Conservation (phyloP, 2,329 filamentous ascomycete genomes). For the Zopfia rhizophila region DNA sequence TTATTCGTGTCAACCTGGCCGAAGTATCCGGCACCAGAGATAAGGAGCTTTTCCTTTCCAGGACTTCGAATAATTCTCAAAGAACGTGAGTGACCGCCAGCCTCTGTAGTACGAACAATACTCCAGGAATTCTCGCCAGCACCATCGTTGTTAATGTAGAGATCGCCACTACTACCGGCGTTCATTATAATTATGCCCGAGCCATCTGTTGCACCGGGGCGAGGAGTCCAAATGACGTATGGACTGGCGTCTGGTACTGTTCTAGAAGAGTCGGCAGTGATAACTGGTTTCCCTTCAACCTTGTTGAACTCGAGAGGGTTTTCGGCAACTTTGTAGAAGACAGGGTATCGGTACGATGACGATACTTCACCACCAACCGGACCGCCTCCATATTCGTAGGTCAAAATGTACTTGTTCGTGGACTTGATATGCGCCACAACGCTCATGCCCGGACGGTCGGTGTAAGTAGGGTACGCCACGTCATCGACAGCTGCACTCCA, state of each 20-base stretch:
- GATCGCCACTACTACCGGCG: no score
- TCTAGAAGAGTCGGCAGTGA: constrained; percentile 3
- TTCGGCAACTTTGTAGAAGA: constrained; percentile 8
- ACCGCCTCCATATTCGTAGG: constrained; percentile 10
- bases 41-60: no score
- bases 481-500: constrained; percentile 11
- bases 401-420: constrained; percentile 10
- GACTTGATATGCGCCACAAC: constrained; percentile 21
- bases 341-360: no score
- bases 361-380: background rate
- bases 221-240: constrained; percentile 19
- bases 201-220: background rate
- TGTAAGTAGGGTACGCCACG: constrained; percentile 10
- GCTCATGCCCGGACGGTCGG: constrained; percentile 16
- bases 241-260: background rate
- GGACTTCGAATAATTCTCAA: no score
- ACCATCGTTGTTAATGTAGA: no score
- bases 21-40: no score
- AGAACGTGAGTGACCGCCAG: no score
- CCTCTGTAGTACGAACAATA: no score
- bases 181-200: constrained; percentile 10
- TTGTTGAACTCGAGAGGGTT: constrained; percentile 6
- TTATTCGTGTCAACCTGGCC: no score
- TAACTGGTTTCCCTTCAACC: constrained; percentile 3
- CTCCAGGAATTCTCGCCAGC: no score